These are phyloP conservation scores for Pseudogymnoascus sp. DNA, from an alignment of 2,329 filamentous ascomycete species.

Conservation along the genomic window DNA sequence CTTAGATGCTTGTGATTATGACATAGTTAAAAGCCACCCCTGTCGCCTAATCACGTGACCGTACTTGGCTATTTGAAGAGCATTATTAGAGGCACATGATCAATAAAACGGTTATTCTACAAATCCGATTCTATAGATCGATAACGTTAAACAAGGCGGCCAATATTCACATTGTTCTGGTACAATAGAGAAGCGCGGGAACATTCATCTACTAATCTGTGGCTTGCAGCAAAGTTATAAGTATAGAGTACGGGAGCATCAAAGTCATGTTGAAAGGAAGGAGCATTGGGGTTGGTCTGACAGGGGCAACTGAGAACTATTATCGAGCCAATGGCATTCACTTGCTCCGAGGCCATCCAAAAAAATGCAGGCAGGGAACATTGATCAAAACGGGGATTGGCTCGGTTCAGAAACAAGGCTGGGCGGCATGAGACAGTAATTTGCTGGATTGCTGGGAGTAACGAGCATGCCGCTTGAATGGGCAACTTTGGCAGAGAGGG, in stretches of 20 bases:
- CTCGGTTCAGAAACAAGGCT: background rate
- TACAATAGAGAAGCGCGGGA: background rate
- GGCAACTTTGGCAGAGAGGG: background rate
- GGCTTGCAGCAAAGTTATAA: background rate
- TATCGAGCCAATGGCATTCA: background rate
- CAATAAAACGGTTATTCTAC: background rate
- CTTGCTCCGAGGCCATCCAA: background rate
- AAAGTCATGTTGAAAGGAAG: background rate
- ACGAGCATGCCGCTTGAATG: background rate
- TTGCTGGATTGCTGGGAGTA: conserved; percentile 4
- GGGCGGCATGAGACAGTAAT: background rate
- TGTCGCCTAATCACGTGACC: background rate
- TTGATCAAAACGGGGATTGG: background rate
- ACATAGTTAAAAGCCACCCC: background rate
- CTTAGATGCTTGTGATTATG: background rate
- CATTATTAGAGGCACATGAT: background rate
- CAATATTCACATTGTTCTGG: background rate
- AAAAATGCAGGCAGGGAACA: background rate
- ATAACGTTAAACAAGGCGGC: background rate
- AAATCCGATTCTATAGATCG: background rate
- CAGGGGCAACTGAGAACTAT: background rate
- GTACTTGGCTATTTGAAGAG: background rate
- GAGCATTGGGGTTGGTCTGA: background rate
- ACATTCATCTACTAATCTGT: background rate
- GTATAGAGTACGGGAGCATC: background rate